Evolutionary conservation across 2,329 filamentous ascomycete species (phyloP).

Genomic region (Colletotrichum sp.): DNA sequence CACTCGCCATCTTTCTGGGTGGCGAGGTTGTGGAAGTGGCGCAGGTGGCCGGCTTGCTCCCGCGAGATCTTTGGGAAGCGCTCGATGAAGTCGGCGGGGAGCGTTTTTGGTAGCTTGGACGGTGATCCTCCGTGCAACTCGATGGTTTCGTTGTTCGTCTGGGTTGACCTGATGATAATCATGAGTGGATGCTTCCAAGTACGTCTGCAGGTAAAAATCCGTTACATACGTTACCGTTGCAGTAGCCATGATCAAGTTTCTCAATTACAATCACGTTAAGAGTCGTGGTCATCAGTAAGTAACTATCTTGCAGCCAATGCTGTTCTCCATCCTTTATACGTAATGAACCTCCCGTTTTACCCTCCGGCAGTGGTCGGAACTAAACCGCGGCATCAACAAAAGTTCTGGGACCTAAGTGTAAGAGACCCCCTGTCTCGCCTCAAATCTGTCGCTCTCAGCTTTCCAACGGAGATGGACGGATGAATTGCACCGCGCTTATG

Average conservation of each 20-base stretch:
- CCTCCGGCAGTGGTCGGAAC: neutral
- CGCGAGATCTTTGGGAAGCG: slow-evolving; percentile 20
- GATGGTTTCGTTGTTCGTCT: rapidly evolving
- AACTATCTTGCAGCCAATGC: rapidly evolving
- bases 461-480: neutral
- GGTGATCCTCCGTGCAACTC: rapidly evolving
- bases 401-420: neutral
- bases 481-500: neutral
- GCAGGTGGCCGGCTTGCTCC: slow-evolving; percentile 37
- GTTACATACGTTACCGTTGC: neutral
- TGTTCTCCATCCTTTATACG: neutral
- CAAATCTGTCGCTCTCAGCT: neutral
- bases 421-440: neutral
- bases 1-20: slow-evolving; percentile 32
- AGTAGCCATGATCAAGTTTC: neutral
- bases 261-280: rapidly evolving
- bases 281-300: rapidly evolving
- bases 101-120: neutral
- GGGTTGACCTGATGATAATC: neutral
- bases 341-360: neutral
- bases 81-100: neutral
- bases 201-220: neutral
- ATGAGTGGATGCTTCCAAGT: rapidly evolving
- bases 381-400: neutral
- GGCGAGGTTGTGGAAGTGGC: slow-evolving; percentile 39